These are phyloP conservation scores for Stachybotrys chlorohalonatus DNA, from an alignment of 2,329 filamentous ascomycete genomes.

Conservation along the genomic window DNA sequence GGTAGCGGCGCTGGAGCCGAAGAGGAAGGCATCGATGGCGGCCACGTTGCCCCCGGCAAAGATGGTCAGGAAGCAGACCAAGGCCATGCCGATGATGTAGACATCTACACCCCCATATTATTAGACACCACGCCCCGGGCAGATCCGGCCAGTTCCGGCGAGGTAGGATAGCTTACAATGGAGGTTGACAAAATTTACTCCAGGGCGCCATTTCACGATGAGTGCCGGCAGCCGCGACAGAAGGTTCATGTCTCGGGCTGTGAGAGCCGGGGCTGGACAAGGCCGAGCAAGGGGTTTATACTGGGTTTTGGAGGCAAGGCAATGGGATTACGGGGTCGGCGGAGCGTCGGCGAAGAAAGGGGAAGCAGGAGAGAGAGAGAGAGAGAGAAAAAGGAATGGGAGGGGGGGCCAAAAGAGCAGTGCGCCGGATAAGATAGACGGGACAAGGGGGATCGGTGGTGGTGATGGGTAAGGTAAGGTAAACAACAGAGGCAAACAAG, in stretches of 20 bases:
- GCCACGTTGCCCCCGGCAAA: slow-evolving; percentile 13
- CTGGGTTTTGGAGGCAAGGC: too few relatives aligned
- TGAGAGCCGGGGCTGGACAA: background rate
- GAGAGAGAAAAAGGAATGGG: background rate
- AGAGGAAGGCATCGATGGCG: slow-evolving; percentile 39
- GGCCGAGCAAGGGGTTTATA: too few relatives aligned
- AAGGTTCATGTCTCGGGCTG: background rate
- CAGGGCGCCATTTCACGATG: slow-evolving; percentile 8
- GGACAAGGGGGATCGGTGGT: background rate
- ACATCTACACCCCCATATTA: slow-evolving; percentile 6
- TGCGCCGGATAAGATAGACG: background rate
- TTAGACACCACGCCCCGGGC: too few relatives aligned
- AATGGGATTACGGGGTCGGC: too few relatives aligned
- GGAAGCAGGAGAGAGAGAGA: background rate
- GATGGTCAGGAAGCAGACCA: slow-evolving; percentile 10
- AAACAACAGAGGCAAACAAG: background rate
- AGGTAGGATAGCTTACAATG: slow-evolving; percentile 10
- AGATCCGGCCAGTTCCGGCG: background rate
- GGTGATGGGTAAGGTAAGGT: background rate
- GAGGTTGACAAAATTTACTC: slow-evolving; percentile 15
- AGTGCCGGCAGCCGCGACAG: background rate
- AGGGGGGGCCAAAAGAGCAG: background rate
- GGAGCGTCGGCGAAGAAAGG: background rate
- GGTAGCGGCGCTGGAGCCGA: slow-evolving; percentile 38
- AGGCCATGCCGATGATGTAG: slow-evolving; percentile 14